These are phyloP conservation scores for Diplocarpon rosae DNA, from an alignment of 2,329 filamentous ascomycete genomes.

Conservation along the genomic window DNA sequence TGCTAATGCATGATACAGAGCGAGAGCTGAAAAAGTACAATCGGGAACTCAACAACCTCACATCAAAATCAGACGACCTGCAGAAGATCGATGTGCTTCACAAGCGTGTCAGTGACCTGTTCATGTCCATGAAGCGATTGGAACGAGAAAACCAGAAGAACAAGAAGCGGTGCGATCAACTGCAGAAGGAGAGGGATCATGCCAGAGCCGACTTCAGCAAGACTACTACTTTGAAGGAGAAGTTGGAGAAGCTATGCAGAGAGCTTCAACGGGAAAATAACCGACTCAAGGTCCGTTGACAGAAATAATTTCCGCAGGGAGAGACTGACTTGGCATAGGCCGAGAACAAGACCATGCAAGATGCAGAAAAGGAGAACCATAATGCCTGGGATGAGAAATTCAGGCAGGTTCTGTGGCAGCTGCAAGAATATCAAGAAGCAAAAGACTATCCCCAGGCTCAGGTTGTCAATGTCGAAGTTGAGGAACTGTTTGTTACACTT, in stretches of 20 bases:
- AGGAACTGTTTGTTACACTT: conserved; percentile 56
- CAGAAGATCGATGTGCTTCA: conserved; percentile 85
- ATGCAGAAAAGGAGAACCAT: conserved; percentile 72
- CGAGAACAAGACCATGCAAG: conserved; percentile 86
- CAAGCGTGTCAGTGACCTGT: conserved; percentile 80
- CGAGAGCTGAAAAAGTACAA: conserved; percentile 91
- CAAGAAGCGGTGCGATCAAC: conserved; percentile 84
- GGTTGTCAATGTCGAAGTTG: conserved; percentile 74
- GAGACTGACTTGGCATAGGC: conserved; percentile 41
- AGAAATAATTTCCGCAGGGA: conserved; percentile 3
- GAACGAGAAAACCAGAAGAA: conserved; percentile 92
- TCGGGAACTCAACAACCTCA: conserved; percentile 75
- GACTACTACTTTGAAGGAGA: conserved; percentile 84
- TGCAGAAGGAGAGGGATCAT: conserved; percentile 95
- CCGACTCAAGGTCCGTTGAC: conserved; percentile 69
- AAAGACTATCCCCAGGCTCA: conserved; percentile 74
- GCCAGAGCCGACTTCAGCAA: conserved; percentile 82
- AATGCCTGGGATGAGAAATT: conserved; percentile 78
- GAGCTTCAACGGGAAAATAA: conserved; percentile 97
- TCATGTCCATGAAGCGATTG: conserved; percentile 89
- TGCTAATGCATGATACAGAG: conserved; percentile 41
- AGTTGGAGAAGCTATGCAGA: conserved; percentile 88
- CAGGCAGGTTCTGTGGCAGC: conserved; percentile 66
- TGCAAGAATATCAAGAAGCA: conserved; percentile 80
- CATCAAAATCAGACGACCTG: conserved; percentile 85